Conservation (phyloP, 2,329 filamentous ascomycete genomes). For the Arthroderma sp. region DNA sequence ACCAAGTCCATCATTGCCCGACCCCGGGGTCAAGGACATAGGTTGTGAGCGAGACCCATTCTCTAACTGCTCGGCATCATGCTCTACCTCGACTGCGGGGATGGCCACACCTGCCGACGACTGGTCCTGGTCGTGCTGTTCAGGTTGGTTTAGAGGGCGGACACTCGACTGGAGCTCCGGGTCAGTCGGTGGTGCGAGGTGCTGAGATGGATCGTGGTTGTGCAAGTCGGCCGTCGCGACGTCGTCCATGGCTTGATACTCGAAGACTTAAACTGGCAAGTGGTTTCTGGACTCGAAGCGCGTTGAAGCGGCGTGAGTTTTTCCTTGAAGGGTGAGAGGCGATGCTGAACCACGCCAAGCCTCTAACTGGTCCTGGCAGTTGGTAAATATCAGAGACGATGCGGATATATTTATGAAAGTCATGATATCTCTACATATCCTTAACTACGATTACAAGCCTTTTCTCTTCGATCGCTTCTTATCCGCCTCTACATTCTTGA, state of each 20-base stretch:
- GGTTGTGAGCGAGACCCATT: no score
- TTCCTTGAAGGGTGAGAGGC: neutral
- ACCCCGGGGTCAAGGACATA: no score
- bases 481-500: conserved; percentile 46
- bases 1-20: no score
- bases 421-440: neutral
- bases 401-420: no score
- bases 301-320: conserved; percentile 9
- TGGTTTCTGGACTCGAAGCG: neutral
- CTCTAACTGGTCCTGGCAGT: no score
- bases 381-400: no score
- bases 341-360: neutral
- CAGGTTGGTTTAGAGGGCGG: no score
- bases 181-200: neutral
- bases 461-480: conserved; percentile 25
- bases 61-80: no score
- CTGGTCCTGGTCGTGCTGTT: no score
- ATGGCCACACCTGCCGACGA: no score
- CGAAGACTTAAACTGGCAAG: neutral
- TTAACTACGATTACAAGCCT: neutral
- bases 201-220: neutral
- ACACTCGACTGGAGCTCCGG: conserved; percentile 1
- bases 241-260: no score
- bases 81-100: no score
- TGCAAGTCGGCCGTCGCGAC: neutral